A percentile compares a stretch with the other conserved stretches of the same genome.
Conservation (phyloP, 768 basidiomycete species). For the Fomitopsis serialis region DNA sequence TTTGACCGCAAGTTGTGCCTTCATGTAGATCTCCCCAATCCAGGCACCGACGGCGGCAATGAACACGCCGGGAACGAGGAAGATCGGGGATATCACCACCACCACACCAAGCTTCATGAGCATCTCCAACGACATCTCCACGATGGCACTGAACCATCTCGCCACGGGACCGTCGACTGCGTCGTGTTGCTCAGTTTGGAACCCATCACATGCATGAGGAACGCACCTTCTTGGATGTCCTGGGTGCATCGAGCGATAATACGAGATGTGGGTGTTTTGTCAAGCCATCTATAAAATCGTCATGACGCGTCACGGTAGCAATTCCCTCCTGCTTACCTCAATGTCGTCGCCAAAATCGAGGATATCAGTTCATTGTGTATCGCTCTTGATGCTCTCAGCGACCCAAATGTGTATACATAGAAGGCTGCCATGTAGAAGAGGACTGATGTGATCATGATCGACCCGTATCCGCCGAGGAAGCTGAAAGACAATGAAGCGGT, state of each 20-base stretch:
- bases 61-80: slow-evolving; percentile 31
- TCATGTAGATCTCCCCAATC: slow-evolving; percentile 46
- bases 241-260: slow-evolving; percentile 27
- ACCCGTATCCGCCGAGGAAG: slow-evolving; percentile 41
- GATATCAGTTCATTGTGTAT: slow-evolving; percentile 48
- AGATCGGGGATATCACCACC: slow-evolving; percentile 32
- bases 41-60: slow-evolving; percentile 31
- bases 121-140: slow-evolving; percentile 25
- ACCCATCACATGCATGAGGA: neutral
- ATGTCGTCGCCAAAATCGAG: slow-evolving; percentile 54
- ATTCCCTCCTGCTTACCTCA: slow-evolving; percentile 35
- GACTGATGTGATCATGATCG: slow-evolving; percentile 28
- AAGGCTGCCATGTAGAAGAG: slow-evolving; percentile 29
- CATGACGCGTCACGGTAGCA: neutral
- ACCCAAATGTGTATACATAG: slow-evolving; percentile 39
- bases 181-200: neutral
- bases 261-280: slow-evolving; percentile 44
- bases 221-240: slow-evolving; percentile 12
- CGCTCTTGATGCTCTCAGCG: slow-evolving; percentile 45
- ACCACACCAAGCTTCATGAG: slow-evolving; percentile 32
- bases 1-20: slow-evolving; percentile 51
- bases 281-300: slow-evolving; percentile 31
- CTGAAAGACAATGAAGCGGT: slow-evolving; percentile 23
- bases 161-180: slow-evolving; percentile 30
- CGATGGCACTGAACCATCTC: slow-evolving; percentile 14